These are phyloP conservation scores for Verticillium klebahnii DNA, from an alignment of 2,329 filamentous ascomycete species.

Conservation along the genomic window DNA sequence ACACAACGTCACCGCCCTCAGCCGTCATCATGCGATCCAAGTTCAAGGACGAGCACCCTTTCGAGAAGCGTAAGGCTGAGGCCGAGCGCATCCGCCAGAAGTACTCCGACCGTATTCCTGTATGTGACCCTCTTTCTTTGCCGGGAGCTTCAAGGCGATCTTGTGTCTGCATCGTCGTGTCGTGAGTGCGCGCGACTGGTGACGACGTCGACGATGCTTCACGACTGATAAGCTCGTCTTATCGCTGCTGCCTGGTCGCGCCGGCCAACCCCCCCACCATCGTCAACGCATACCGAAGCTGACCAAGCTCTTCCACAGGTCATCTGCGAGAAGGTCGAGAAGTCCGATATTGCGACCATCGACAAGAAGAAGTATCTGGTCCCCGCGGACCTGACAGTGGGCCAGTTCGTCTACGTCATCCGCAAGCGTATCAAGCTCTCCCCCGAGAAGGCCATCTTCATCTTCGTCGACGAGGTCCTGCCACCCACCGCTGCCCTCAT, in stretches of 20 bases:
- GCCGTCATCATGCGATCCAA: conserved; percentile 84
- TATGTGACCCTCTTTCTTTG: conserved; percentile 46
- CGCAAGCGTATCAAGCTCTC: conserved; percentile 99
- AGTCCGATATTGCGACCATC: conserved; percentile 98
- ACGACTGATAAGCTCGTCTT: background rate
- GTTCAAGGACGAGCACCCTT: conserved; percentile 99
- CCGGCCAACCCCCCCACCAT: background rate
- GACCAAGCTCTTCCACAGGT: conserved; percentile 54
- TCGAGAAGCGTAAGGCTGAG: conserved; percentile 99
- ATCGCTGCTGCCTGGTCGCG: background rate
- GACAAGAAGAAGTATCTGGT: conserved; percentile 99
- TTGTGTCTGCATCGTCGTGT: background rate
- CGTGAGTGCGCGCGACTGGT: background rate
- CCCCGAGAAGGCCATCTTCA: conserved; percentile 99
- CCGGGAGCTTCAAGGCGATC: background rate
- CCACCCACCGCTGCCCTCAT: conserved; percentile 95
- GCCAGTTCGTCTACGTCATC: conserved; percentile 99
- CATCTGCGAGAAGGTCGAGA: conserved; percentile 99
- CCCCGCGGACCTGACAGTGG: conserved; percentile 93
- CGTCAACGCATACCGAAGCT: background rate
- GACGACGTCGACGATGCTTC: background rate
- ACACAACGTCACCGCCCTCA: conserved; percentile 11
- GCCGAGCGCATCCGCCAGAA: conserved; percentile 99
- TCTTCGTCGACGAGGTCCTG: conserved; percentile 98
- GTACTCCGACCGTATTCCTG: conserved; percentile 96